Evolutionary conservation across 2,329 filamentous ascomycete species (phyloP), one percentile per base, ranked within the genome.

Genomic region (Hymenoscyphus linearis): DNA sequence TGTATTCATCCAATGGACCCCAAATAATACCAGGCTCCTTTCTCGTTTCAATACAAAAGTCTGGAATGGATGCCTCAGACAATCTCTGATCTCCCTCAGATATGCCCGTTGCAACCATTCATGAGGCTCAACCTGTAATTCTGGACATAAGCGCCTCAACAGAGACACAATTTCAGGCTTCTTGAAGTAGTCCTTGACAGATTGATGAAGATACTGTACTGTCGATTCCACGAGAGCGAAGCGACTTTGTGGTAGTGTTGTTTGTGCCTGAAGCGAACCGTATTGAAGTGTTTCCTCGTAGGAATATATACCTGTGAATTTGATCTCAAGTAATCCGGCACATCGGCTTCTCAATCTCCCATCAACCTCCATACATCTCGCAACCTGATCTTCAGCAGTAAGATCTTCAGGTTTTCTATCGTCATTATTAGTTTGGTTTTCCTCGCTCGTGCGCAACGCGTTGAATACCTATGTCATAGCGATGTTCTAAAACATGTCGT

Each of bases 381-480:
- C 18, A 12, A 47, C 40, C 40, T 47, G 40, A 47, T 47, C 40
- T 6, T 47, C 40, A 16, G 40, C 18, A 10, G 40, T 47, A 18
- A 22, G 9, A 47, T 9, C 10, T 12, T 47, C n/a, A 25, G 5
- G 9, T 22, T 22, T 47, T 6, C 9, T 7, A 9, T 40, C 37
- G n/a, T n/a, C 4, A 16, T n/a, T n/a, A 18, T 55, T 55, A 6
- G 31, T 9, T 27, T 36, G 3, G 5, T 16, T 14, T 13, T n/a
- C 52, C 16, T n/a, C n/a, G 12, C 13, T 12, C 31, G 10, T 31
- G 9, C 31, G 52, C 26, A 26, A 55, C 67, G 68, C 68, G 68
- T 67, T 61, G 27, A 59, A 16, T 9, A 66, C 62, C 67, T 64
- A 63, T 68, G 64, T 66, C 57, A 59, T 62, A 59, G 14, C 50